These are phyloP conservation scores for Tetrapisispora pingtungensis DNA, from an alignment of 805 yeast genomes.

Conservation along the genomic window DNA sequence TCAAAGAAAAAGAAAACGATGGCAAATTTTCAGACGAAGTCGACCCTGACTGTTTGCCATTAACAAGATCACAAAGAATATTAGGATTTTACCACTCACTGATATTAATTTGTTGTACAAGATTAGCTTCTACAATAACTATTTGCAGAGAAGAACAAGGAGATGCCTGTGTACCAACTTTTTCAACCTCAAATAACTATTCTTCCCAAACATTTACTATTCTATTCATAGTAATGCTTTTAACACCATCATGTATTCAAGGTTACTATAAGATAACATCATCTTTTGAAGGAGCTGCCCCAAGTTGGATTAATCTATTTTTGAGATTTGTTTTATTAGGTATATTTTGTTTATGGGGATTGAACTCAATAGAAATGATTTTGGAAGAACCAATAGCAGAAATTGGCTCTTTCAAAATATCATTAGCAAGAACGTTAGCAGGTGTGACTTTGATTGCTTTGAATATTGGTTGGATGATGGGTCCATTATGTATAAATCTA, in stretches of 20 bases:
- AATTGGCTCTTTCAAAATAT: slow-evolving; percentile 41
- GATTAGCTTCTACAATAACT: slow-evolving; percentile 56
- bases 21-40: slow-evolving; percentile 18
- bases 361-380: slow-evolving; percentile 62
- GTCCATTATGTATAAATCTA: slow-evolving; percentile 72
- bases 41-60: slow-evolving; percentile 26
- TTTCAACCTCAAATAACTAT: slow-evolving; percentile 39
- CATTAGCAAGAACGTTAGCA: slow-evolving; percentile 67
- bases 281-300: slow-evolving; percentile 80
- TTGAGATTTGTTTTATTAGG: slow-evolving; percentile 45
- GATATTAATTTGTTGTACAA: slow-evolving; percentile 53
- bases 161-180: slow-evolving; percentile 60
- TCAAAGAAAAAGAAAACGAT: slow-evolving; percentile 22
- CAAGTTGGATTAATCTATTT: slow-evolving; percentile 56
- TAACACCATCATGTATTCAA: slow-evolving; percentile 58
- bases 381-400: slow-evolving; percentile 9
- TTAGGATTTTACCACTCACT: slow-evolving; percentile 65
- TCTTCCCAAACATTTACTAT: slow-evolving; percentile 53
- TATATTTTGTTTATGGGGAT: slow-evolving; percentile 65
- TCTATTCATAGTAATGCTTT: slow-evolving; percentile 40
- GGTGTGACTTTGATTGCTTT: slow-evolving; percentile 67
- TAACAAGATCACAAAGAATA: slow-evolving; percentile 36
- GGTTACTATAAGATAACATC: slow-evolving; percentile 63
- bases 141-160: slow-evolving; percentile 96
- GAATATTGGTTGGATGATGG: slow-evolving; percentile 77